phyloP scores from a whole-genome alignment of 2,329 filamentous ascomycete genomes.

The Penicillium glabrum region DNA sequence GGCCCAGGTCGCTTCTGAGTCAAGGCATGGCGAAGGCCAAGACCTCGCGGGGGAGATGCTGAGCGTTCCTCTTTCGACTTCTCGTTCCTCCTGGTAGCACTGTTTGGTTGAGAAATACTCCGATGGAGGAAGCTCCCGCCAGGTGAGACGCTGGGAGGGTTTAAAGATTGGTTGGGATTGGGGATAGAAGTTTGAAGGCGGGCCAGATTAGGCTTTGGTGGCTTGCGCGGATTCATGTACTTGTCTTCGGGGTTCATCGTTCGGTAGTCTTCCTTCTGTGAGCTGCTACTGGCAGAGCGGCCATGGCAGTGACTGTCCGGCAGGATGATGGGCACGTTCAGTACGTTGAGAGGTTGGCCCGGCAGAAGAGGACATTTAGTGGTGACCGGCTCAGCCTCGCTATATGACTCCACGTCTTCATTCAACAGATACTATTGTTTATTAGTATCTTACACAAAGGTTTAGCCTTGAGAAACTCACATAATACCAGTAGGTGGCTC shows the following conservation, averaged over 20 bases:
- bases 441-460: background rate
- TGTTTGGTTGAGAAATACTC: constrained; percentile 38
- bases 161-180: constrained; percentile 23
- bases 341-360: constrained; percentile 80
- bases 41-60: constrained; percentile 37
- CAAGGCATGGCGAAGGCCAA: constrained; percentile 39
- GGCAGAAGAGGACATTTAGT: constrained; percentile 81
- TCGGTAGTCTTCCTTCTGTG: constrained; percentile 59
- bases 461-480: constrained; percentile 53
- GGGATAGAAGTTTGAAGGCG: constrained; percentile 48
- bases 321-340: constrained; percentile 74
- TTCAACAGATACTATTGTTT: constrained; percentile 74
- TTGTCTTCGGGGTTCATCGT: constrained; percentile 79
- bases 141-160: constrained; percentile 30
- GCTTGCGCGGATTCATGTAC: constrained; percentile 67
- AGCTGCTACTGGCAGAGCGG: constrained; percentile 66
- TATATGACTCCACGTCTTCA: constrained; percentile 72
- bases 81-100: constrained; percentile 19
- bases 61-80: constrained; percentile 34
- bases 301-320: constrained; percentile 50
- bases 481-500: constrained; percentile 93
- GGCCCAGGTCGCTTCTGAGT: constrained; percentile 19
- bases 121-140: constrained; percentile 26
- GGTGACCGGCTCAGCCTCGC: constrained; percentile 70
- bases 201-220: constrained; percentile 48